phyloP scores from a whole-genome alignment of 2,329 filamentous ascomycete species.

The Pseudomassariella vexata region DNA sequence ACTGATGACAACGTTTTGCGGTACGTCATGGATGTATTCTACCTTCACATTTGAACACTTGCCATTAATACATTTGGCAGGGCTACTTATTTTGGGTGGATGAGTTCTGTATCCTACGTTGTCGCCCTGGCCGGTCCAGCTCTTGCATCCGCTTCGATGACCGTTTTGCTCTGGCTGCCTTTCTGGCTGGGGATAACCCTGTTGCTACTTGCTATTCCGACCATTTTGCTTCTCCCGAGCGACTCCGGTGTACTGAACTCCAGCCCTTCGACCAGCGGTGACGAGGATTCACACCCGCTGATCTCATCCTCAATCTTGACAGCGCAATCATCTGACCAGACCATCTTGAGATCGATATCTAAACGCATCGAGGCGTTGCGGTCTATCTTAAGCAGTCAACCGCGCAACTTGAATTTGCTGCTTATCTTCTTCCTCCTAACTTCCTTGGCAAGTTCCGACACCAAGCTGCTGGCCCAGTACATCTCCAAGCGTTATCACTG shows the following conservation, averaged over 20 bases:
- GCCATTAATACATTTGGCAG: constrained; percentile 16
- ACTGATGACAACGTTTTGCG: constrained; percentile 35
- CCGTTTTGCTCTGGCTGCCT: constrained; percentile 34
- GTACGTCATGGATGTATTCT: constrained; percentile 16
- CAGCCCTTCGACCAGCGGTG: constrained; percentile 8
- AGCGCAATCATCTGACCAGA: constrained; percentile 21
- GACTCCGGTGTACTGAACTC: constrained; percentile 2
- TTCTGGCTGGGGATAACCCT: constrained; percentile 34
- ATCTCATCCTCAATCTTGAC: constrained; percentile 32
- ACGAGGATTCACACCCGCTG: constrained; percentile 30
- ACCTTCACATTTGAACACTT: neutral
- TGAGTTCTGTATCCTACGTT: constrained; percentile 41
- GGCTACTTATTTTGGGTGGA: constrained; percentile 44
- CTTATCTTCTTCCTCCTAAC: constrained; percentile 40
- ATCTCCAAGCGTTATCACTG: constrained; percentile 43
- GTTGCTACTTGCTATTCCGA: constrained; percentile 25
- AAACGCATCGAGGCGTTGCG: constrained; percentile 24
- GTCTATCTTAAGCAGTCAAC: constrained; percentile 28
- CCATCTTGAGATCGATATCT: constrained; percentile 15
- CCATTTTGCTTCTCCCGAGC: constrained; percentile 23
- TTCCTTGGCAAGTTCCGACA: constrained; percentile 44
- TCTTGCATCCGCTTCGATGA: constrained; percentile 40
- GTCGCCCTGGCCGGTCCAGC: constrained; percentile 40
- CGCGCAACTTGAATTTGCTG: constrained; percentile 35
- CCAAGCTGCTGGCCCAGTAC: constrained; percentile 43